A percentile compares a stretch with the other conserved stretches of the same genome.
Evolutionary conservation across 2,329 filamentous ascomycete genomes (phyloP).

Genomic region (Neurospora sp.): DNA sequence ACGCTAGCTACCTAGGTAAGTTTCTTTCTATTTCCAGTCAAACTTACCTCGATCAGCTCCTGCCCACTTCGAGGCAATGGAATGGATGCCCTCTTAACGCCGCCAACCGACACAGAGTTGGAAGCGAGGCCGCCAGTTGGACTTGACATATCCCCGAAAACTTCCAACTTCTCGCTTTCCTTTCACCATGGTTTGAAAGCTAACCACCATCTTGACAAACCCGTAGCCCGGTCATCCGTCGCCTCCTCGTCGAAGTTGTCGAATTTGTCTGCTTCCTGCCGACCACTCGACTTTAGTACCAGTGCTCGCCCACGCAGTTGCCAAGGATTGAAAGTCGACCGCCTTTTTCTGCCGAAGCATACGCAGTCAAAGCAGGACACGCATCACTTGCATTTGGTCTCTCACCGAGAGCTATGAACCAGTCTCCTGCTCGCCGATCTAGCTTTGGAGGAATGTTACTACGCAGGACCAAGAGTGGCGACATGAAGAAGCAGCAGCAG

Average conservation of each 20-base stretch:
- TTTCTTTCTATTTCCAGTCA: background rate
- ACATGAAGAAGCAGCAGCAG: constrained; percentile 53
- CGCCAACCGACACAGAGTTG: background rate
- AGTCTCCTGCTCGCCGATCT: constrained; percentile 28
- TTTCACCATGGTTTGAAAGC: background rate
- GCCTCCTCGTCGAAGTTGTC: background rate
- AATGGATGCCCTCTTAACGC: background rate
- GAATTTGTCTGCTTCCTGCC: background rate
- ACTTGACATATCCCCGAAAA: background rate
- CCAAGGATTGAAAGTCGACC: background rate
- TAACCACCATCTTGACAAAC: background rate
- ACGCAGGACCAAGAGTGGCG: constrained; percentile 57
- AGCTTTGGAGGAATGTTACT: constrained; percentile 48
- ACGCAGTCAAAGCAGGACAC: constrained; percentile 10
- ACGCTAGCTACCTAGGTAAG: constrained; percentile 3
- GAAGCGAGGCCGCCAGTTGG: background rate
- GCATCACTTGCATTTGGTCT: constrained; percentile 2
- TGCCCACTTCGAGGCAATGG: background rate
- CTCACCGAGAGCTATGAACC: constrained; percentile 23
- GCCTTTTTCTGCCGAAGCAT: constrained; percentile 3
- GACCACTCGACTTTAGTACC: background rate
- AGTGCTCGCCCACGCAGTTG: background rate
- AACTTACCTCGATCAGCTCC: background rate
- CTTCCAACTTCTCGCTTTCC: background rate
- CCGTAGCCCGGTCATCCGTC: background rate